Evolutionary conservation across 2,329 filamentous ascomycete genomes (phyloP), one percentile per base, ranked within the genome.

Genomic region (Helotiales sp.): DNA sequence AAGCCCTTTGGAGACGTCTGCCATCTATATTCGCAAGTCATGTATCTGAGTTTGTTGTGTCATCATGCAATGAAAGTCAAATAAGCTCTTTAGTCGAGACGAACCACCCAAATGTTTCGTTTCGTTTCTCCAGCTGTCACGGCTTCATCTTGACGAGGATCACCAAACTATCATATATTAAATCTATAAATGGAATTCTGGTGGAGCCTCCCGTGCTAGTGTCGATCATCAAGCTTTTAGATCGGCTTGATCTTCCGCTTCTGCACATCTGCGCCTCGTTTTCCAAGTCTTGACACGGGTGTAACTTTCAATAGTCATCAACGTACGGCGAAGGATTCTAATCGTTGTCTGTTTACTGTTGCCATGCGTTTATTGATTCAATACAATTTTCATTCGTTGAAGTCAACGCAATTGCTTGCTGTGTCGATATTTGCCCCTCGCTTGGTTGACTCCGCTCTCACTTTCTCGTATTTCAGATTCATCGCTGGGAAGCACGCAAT

Each of bases 161-260:
- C n/a, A 43, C 20, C 43, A 43, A 40, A 20, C 24, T 11, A 26
- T 5, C 1, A 17, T 30, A 40, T 5, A 32, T 55, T 20, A 13
- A 55, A 32, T 59, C 55, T 59, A 59, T 43, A 59, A 45, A 30
- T 59, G 32, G 32, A 59, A 59, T 6, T 2, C 34, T 45, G 30
- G 54, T 58, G 54, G 54, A 43, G 54, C 30, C 54, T 58, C 20
- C 54, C 54, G 54, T 22, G 34, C 26, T 54, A 17, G 20, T 34
- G 50, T 26, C 50, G 32, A 58, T 59, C 55, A 59, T 43, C 55
- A 59, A 59, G 55, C 55, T 59, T 59, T 45, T 26, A 7, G 47
- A 8, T 26, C 26, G 24, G 47, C 22, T 52, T 40, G 32, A 32
- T 6, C 32, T 40, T 26, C 54, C 34, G 20, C n/a, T 32, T 11